Evolutionary conservation across 495 filamentous ascomycete species (phyloP), one percentile per base, ranked within the genome.

Genomic region (Penicillium samsonianum): DNA sequence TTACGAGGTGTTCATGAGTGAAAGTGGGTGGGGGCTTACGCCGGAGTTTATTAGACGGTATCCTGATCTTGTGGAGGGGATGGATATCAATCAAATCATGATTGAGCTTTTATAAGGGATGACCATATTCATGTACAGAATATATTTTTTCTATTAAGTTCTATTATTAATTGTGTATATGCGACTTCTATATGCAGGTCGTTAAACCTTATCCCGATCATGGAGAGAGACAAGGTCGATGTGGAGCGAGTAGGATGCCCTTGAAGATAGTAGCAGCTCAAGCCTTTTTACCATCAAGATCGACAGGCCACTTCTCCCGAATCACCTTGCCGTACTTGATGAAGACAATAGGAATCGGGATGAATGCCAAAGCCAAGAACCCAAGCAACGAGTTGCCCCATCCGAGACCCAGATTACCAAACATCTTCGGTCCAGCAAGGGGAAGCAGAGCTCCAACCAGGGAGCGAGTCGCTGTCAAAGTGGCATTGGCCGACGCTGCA

Each of bases 371-470:
- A 0, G 83, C 74, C 38, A 89, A 68, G 57, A 87, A 87, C 2
- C 65, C 85, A 45, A 87, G 64, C 28, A 88, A 61, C 5, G 72
- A 80, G 60, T 85, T 87, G 2, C 84, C 85, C 84, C 84, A 87
- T 0, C 84, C 85, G 3, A 84, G 65, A 0, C 83, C 80, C 3
- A 89, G 67, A 2, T 67, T 67, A 4, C 65, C 58, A 67, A 87
- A 88, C 83, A 89, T 84, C 23, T 76, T 69, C 14, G 77, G 73
- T 5, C 80, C 85, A n/a, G 78, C 79, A 3, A 88, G 71, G 0
- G 86, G 86, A 16, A 89, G 68, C 3, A 84, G 59, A 5, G 81
- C 82, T 7, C 82, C 86, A 14, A 80, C 58, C 26, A 87, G 55
- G 4, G 77, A 83, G 1, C 84, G 71, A n/a, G 86, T 67, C 3